phyloP scores from a whole-genome alignment of 2,329 filamentous ascomycete genomes.

The Penicillium sp. region DNA sequence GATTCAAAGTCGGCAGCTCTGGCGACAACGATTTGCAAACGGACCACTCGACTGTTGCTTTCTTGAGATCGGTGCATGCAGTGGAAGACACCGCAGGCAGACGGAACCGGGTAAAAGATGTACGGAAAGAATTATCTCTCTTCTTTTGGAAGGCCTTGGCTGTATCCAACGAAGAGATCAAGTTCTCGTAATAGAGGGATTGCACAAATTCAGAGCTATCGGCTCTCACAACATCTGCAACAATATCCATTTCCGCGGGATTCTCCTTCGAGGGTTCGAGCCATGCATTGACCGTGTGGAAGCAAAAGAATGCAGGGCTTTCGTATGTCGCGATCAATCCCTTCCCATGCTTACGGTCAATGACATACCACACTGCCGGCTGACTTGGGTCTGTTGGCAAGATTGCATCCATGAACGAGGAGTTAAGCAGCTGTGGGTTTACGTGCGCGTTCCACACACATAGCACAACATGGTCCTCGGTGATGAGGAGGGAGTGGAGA shows the following conservation, averaged over 20 bases:
- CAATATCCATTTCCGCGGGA: constrained; percentile 51
- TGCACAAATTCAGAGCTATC: constrained; percentile 64
- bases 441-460: constrained; percentile 69
- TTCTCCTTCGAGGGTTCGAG: constrained; percentile 54
- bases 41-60: constrained; percentile 32
- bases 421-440: constrained; percentile 45
- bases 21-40: constrained; percentile 26
- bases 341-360: constrained; percentile 63
- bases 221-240: constrained; percentile 66
- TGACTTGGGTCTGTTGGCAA: constrained; percentile 59
- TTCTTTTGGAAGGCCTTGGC: constrained; percentile 34
- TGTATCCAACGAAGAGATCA: constrained; percentile 57
- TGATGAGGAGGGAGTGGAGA: constrained; percentile 79
- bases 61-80: constrained; percentile 7
- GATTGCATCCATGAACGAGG: constrained; percentile 62
- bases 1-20: constrained; percentile 56
- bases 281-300: constrained; percentile 77
- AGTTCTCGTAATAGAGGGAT: constrained; percentile 67
- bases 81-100: constrained; percentile 35
- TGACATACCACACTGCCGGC: constrained; percentile 68
- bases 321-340: constrained; percentile 70
- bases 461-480: constrained; percentile 67
- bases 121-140: constrained; percentile 36
- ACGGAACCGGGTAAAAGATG: constrained; percentile 39
- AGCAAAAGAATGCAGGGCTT: constrained; percentile 70